Percentiles rank a stretch among this genome's conserved stretches.
Conservation (phyloP, 2,329 filamentous ascomycete genomes). For the Trichophyton mentagrophytes region DNA sequence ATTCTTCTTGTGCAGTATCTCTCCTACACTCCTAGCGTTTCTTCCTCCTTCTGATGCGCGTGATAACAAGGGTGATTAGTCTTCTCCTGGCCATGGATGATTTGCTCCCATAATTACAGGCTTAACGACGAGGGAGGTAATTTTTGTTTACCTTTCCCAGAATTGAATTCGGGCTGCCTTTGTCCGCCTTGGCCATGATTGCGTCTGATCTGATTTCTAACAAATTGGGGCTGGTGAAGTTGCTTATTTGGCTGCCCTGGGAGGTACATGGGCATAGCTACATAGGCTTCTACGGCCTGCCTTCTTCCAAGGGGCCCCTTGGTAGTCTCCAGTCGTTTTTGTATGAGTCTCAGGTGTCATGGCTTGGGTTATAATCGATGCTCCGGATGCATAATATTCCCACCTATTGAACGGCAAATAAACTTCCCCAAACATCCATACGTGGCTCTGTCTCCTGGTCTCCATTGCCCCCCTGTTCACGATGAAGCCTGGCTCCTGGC, state of each 20-base stretch:
- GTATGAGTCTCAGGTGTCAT: no score
- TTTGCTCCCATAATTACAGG: neutral
- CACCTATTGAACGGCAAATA: neutral
- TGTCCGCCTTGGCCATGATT: neutral
- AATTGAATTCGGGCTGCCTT: neutral
- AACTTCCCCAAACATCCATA: neutral
- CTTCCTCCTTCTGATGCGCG: neutral
- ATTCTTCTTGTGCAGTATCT: no score
- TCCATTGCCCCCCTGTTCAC: neutral
- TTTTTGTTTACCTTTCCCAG: neutral
- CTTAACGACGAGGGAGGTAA: neutral
- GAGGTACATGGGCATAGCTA: no score
- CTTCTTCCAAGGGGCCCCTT: no score
- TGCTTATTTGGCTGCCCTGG: neutral
- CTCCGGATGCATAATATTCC: no score
- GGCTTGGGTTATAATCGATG: no score
- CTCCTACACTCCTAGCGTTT: no score
- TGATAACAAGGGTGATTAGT: neutral
- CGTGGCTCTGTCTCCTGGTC: neutral
- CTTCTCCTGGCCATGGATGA: neutral
- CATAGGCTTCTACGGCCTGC: no score
- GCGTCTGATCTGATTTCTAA: neutral
- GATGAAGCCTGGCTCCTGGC: neutral
- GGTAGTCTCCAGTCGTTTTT: no score
- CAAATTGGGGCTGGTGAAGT: neutral